Evolutionary conservation across 805 yeast genomes (phyloP), one percentile per base, ranked within the genome.

Genomic region (Candida multigemmis): DNA sequence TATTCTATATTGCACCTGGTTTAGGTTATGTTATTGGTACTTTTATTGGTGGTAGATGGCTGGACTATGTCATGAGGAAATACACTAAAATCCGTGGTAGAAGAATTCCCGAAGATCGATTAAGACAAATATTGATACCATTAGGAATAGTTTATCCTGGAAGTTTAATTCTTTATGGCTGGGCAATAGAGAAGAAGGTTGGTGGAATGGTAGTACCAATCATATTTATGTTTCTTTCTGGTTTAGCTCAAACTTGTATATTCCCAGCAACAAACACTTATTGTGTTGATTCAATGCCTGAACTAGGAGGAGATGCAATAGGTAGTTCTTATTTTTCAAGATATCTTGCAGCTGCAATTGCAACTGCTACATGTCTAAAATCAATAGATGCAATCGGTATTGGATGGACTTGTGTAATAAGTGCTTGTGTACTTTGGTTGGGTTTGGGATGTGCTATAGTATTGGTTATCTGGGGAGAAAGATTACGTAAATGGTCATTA

Each of bases 121-220:
- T 36, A 18, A 41, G 65, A 19, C 19, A 27, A 13, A 21, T 22
- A 4, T 25, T 49, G 1, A 26, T 56, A n/a, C 48, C 62, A 0
- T 46, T 50, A 17, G 66, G 70, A 1, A 9, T 68, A 2, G 38
- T 64, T 0, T 48, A 59, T 22, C 77, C 77, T 0, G 54, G 36
- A 0, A 30, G 61, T 3, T 54, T 62, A 24, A 36, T 71, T 3
- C 47, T 69, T 2, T 71, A 69, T 41, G 78, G 77, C 1, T 70
- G 76, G 75, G 33, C 58, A 10, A 31, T 70, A 9, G 58, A 68
- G 26, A 51, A 60, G 30, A 48, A 56, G 27, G 53, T 53, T 25
- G 77, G 77, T 13, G 77, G 77, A 2, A 59, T 61, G 52, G 68
- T 71, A 0, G 42, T 71, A 2, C 76, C 77, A 1, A 53, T 71